phyloP scores from a whole-genome alignment of 2,329 filamentous ascomycete species.

The Paraconiothyrium sp. region DNA sequence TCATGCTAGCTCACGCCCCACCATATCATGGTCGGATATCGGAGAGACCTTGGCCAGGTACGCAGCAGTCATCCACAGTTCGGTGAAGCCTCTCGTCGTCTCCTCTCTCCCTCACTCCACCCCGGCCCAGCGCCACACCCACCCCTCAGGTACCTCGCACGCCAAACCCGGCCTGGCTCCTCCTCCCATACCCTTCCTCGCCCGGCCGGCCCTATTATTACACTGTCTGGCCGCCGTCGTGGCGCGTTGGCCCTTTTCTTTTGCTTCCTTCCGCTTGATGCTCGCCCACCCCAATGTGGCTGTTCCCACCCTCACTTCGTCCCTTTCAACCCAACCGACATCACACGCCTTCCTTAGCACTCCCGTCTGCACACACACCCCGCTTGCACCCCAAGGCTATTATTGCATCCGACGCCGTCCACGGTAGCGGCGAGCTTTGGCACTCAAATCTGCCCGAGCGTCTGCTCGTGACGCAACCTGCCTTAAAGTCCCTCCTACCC shows the following conservation, averaged over 20 bases:
- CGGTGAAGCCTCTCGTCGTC: conserved; percentile 19
- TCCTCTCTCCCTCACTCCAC: conserved; percentile 35
- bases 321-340: conserved; percentile 24
- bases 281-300: conserved; percentile 41
- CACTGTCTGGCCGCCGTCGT: conserved; percentile 44
- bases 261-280: conserved; percentile 35
- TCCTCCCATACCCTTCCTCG: conserved; percentile 27
- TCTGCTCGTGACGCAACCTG: conserved; percentile 35
- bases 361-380: conserved; percentile 30
- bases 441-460: conserved; percentile 25
- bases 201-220: conserved; percentile 39
- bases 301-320: conserved; percentile 35
- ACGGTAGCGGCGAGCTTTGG: conserved; percentile 31
- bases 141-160: conserved; percentile 38
- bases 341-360: conserved; percentile 33
- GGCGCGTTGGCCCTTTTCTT: conserved; percentile 43
- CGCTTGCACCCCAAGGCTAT: conserved; percentile 39
- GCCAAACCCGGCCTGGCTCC: conserved; percentile 34
- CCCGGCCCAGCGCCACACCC: conserved; percentile 48
- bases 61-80: conserved; percentile 32
- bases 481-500: conserved; percentile 26
- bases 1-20: conserved; percentile 41
- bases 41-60: conserved; percentile 46
- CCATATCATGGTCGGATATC: conserved; percentile 49
- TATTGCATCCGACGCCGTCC: conserved; percentile 36